Evolutionary conservation across 2,329 filamentous ascomycete genomes (phyloP).

Genomic region (Didymella pinodella): DNA sequence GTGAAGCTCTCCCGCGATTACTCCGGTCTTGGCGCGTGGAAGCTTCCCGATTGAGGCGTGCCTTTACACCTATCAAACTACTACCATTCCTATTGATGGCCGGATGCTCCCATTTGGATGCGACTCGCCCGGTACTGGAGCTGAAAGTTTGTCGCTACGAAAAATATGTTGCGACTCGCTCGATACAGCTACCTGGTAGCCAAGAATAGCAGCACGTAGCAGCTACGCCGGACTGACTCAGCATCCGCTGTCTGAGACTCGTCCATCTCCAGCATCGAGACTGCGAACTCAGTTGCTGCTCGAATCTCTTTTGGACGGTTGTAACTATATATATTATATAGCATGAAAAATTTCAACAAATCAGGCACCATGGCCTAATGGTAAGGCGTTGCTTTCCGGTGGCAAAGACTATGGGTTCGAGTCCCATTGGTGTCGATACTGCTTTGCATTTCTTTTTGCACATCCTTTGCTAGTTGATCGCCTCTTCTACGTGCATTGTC

Average conservation of each 20-base stretch:
- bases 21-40: slow-evolving; percentile 32
- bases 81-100: not conserved
- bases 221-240: no score
- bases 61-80: not conserved
- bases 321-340: no score
- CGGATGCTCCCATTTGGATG: not conserved
- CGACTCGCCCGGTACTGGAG: not conserved
- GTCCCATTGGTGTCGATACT: slow-evolving; percentile 50
- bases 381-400: slow-evolving; percentile 57
- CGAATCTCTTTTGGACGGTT: no score
- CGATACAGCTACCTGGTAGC: no score
- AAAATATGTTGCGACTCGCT: no score
- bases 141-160: not conserved
- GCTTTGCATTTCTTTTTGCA: no score
- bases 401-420: slow-evolving; percentile 57
- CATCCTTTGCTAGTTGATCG: no score
- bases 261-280: no score
- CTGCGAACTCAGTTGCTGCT: no score
- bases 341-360: slow-evolving; percentile 1
- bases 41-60: slow-evolving; percentile 21
- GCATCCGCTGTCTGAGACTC: no score
- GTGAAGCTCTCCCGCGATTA: slow-evolving; percentile 38
- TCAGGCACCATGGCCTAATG: slow-evolving; percentile 53
- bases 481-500: no score
- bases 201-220: no score